These are phyloP conservation scores for Fusarium mangiferae DNA, from an alignment of 2,329 filamentous ascomycete genomes.

Conservation along the genomic window DNA sequence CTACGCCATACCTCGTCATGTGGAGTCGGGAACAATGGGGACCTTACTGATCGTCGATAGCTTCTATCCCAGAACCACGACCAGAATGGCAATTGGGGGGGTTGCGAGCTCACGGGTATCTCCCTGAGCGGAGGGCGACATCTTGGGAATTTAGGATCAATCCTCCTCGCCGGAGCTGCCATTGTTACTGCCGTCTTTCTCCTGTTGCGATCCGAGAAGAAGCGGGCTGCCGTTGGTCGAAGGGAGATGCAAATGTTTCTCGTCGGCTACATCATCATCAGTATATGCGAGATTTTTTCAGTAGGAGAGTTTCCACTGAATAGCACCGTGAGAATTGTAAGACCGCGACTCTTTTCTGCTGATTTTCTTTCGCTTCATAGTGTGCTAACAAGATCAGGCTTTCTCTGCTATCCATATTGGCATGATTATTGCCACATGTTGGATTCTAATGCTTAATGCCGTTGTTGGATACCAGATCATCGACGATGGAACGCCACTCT, in stretches of 20 bases:
- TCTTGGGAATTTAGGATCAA: conserved; percentile 91
- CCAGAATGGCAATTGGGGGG: conserved; percentile 69
- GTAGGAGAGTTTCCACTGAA: conserved; percentile 87
- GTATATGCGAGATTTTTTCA: conserved; percentile 96
- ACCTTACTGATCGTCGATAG: conserved; percentile 41
- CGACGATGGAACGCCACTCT: conserved; percentile 90
- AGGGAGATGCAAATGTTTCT: conserved; percentile 98
- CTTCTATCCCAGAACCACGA: conserved; percentile 68
- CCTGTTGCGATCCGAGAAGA: conserved; percentile 83
- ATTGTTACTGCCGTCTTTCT: conserved; percentile 75
- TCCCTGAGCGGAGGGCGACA: conserved; percentile 70
- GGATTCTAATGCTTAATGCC: conserved; percentile 92
- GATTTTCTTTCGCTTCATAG: not conserved
- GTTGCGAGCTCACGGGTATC: conserved; percentile 83
- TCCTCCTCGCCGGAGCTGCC: conserved; percentile 81
- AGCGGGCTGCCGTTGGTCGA: conserved; percentile 92
- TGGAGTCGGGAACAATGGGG: conserved; percentile 35
- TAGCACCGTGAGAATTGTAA: conserved; percentile 75
- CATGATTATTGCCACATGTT: conserved; percentile 85
- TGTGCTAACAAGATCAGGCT: conserved; percentile 61
- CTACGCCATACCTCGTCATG: conserved; percentile 15
- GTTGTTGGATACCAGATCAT: conserved; percentile 92
- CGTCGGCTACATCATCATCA: conserved; percentile 83
- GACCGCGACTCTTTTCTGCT: conserved; percentile 46
- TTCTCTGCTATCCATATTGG: conserved; percentile 93